Base-by-base conservation (phyloP, 208 protist genomes). In the Borovskyia barvae region DNA sequence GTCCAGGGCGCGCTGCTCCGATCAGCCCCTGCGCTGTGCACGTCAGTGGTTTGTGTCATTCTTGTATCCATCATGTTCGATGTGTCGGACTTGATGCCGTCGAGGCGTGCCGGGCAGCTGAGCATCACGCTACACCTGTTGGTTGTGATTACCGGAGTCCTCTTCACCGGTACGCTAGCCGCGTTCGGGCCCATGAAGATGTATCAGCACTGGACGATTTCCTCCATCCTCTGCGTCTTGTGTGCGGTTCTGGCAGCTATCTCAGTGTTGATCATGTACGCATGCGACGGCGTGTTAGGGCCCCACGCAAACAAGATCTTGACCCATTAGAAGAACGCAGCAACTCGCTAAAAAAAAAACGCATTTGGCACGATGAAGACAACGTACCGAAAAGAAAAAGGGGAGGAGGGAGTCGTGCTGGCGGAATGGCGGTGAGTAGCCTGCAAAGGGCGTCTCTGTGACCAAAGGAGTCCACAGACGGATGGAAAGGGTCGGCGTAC, bases 201-300 rank as follows among this genome's bases (percentile, higher is more conserved):
- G 17, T 77, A 65, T 46, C 54, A 68, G 56, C 71, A 83, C 56
- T 80, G 72, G 72, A 73, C 68, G 42, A 36, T 77, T 26, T 80
- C 68, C 2, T 28, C 52, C 11, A 25, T 66, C 8, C 19, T 84
- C 28, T 77, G 68, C 60, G 29, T 74, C 20, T 6, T 74, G 15
- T 72, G 68, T 32, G 61, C 50, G 6, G 40, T 63, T 32, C 17
- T 67, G 2, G 59, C 69, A 12, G 50, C 37, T 25, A 48, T 73
- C 40, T 32, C 37, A 14, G 63, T 77, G n/a, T 20, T 54, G 29
- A 53, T 76, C 41, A 69, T 82, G 28, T 59, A 53, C 36, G 41
- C 46, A 19, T 35, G 50, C 17, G 57, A 69, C 43, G 69, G 61
- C n/a, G 69, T 80, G 4, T 41, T 53, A 5, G 45, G 43, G 14